Evolutionary conservation across 306 rosid genomes (phyloP).

Genomic region (Trifolium fragiferum): DNA sequence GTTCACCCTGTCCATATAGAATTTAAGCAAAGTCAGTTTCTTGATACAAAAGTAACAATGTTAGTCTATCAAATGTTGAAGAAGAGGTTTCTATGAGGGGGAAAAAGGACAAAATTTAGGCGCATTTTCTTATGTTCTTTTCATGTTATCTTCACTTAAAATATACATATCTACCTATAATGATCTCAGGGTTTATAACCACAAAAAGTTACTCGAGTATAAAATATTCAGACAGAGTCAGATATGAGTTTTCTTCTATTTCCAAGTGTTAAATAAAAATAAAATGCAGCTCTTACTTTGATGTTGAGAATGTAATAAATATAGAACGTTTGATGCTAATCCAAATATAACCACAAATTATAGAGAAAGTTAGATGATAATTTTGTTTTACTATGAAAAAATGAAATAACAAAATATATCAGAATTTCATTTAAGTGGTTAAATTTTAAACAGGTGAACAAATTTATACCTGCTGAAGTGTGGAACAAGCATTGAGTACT

Average conservation of each 20-base stretch:
- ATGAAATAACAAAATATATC: no score
- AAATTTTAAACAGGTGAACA: neutral
- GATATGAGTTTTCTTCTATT: neutral
- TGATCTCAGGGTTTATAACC: neutral
- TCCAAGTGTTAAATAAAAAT: no score
- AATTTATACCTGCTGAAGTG: conserved; percentile 65
- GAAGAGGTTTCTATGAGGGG: no score
- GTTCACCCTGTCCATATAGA: conserved; percentile 56
- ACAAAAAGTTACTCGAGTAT: neutral
- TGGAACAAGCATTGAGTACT: conserved; percentile 68
- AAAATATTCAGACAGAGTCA: no score
- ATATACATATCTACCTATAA: no score
- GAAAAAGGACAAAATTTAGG: no score
- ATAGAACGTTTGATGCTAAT: conserved; percentile 12
- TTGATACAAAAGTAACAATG: conserved; percentile 30
- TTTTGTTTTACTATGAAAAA: neutral
- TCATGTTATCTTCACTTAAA: no score
- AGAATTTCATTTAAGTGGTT: no score
- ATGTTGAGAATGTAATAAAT: neutral
- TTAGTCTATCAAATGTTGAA: neutral
- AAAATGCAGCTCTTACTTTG: neutral
- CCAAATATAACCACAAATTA: conserved; percentile 11
- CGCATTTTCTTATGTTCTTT: no score
- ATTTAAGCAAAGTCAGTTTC: conserved; percentile 43
- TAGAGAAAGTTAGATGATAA: neutral